Percentiles rank a stretch among this genome's conserved stretches.
Conservation (phyloP, 345 rosid genomes). For the Ceriops zippeliana region DNA sequence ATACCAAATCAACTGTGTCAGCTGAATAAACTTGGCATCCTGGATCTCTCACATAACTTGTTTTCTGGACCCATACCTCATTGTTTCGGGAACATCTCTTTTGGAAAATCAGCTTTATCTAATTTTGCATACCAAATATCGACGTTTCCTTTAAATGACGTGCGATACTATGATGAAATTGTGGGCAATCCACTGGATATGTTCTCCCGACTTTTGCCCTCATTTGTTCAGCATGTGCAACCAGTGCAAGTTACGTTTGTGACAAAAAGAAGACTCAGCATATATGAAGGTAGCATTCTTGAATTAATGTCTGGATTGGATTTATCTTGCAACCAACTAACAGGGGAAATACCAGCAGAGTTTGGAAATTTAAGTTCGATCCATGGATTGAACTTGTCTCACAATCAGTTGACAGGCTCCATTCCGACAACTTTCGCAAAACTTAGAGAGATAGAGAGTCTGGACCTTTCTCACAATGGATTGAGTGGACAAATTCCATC, state of each 20-base stretch:
- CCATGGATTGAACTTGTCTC: too few species aligned
- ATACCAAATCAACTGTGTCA: not conserved
- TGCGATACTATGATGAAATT: too few species aligned
- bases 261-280: not conserved
- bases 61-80: not conserved
- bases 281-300: not conserved
- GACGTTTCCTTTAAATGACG: too few species aligned
- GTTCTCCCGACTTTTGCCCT: too few species aligned
- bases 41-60: not conserved
- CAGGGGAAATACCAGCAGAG: too few species aligned
- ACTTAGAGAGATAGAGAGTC: not conserved
- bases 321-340: not conserved
- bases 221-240: too few species aligned
- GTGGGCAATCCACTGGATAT: too few species aligned
- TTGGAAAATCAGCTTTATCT: not conserved
- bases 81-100: not conserved
- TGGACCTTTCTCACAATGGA: too few species aligned
- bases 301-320: slow-evolving; percentile 1
- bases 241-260: not conserved
- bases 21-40: not conserved
- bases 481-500: too few species aligned
- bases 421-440: not conserved
- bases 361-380: too few species aligned
- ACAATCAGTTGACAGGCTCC: too few species aligned
- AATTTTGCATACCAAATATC: too few species aligned